These are phyloP conservation scores for Plectosphaerella plurivora DNA, from an alignment of 2,329 filamentous ascomycete species.

Conservation along the genomic window DNA sequence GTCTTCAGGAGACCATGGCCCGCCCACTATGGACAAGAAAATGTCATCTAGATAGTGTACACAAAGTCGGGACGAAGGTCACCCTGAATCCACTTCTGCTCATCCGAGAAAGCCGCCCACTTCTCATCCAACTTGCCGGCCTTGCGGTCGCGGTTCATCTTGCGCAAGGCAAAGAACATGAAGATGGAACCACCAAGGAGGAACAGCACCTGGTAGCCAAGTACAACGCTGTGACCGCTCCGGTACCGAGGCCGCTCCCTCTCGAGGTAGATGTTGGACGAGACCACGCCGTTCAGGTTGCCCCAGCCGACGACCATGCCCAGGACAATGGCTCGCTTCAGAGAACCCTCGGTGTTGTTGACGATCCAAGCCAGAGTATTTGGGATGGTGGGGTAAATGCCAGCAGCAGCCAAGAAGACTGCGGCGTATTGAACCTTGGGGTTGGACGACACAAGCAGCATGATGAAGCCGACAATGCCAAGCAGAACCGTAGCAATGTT, in stretches of 20 bases:
- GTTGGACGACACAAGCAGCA: constrained; percentile 53
- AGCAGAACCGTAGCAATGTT: constrained; percentile 61
- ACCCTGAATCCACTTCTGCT: constrained; percentile 52
- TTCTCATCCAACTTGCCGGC: constrained; percentile 52
- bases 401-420: constrained; percentile 64
- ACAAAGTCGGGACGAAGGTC: constrained; percentile 40
- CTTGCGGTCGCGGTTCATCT: constrained; percentile 56
- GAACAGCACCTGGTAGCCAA: constrained; percentile 61
- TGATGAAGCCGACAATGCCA: constrained; percentile 61
- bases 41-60: constrained; percentile 21
- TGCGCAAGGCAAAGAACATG: constrained; percentile 52
- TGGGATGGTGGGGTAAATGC: constrained; percentile 66
- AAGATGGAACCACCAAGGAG: constrained; percentile 59
- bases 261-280: constrained; percentile 59
- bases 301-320: constrained; percentile 92
- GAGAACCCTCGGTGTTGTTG: constrained; percentile 87
- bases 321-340: constrained; percentile 83
- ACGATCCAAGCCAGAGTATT: constrained; percentile 81
- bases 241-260: constrained; percentile 22
- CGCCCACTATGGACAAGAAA: too few species aligned
- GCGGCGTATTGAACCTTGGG: constrained; percentile 62
- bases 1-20: too few species aligned
- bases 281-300: constrained; percentile 84
- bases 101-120: constrained; percentile 48
- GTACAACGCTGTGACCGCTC: constrained; percentile 56